These are phyloP conservation scores for Rosa chinensis DNA, from an alignment of 306 rosid genomes.

Conservation along the genomic window DNA sequence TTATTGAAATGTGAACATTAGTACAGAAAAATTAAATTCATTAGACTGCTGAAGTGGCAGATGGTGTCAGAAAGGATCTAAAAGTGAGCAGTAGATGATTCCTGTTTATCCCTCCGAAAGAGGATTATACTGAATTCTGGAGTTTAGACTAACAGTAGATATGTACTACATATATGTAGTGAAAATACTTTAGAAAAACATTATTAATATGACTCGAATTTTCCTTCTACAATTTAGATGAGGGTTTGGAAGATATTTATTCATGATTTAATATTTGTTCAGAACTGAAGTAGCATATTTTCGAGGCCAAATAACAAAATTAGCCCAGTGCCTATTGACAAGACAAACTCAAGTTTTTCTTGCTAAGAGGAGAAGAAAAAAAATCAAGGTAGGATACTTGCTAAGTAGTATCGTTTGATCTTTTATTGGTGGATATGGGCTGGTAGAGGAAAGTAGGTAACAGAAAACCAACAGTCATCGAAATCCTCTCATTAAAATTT, in stretches of 20 bases:
- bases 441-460: background rate
- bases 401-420: background rate
- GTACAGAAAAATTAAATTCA: background rate
- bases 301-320: background rate
- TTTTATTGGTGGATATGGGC: background rate
- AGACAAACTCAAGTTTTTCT: background rate
- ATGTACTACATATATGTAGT: background rate
- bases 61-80: background rate
- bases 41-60: background rate
- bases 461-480: background rate
- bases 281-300: background rate
- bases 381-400: background rate
- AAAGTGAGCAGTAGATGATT: background rate
- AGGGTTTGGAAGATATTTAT: background rate
- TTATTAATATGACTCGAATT: background rate
- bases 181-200: background rate
- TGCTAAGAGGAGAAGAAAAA: background rate
- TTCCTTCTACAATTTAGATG: background rate
- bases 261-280: background rate
- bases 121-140: background rate
- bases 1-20: background rate
- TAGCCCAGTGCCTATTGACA: background rate
- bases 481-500: slow-evolving; percentile 10
- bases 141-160: background rate
- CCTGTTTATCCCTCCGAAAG: background rate